Evolutionary conservation across 306 rosid species (phyloP).

Genomic region (Alnus glutinosa): DNA sequence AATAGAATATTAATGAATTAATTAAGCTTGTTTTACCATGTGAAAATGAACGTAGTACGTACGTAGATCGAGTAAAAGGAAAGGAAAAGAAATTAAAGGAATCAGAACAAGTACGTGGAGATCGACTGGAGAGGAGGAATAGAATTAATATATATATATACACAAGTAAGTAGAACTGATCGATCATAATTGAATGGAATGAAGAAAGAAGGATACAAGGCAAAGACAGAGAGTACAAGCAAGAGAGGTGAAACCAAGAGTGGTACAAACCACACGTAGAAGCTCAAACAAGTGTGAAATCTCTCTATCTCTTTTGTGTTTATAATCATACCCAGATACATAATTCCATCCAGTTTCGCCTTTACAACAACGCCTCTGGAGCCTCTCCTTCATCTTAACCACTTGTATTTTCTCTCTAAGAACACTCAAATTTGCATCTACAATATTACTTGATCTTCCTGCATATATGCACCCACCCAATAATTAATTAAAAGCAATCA

Average conservation of each 20-base stretch:
- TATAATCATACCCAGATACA: conserved; percentile 9
- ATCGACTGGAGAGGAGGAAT: too few relatives aligned
- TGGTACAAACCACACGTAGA: conserved; percentile 31
- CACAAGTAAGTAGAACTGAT: background rate
- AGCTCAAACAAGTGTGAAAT: conserved; percentile 30
- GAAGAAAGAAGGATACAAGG: conserved; percentile 45
- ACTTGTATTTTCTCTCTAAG: conserved; percentile 50
- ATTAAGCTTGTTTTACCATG: too few relatives aligned
- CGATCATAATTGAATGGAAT: conserved; percentile 25
- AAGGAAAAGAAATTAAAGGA: too few relatives aligned
- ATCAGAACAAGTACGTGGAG: too few relatives aligned
- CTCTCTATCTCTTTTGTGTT: conserved; percentile 26
- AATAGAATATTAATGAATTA: too few relatives aligned
- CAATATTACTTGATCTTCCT: conserved; percentile 48
- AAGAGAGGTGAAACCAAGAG: conserved; percentile 48
- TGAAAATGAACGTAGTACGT: too few relatives aligned
- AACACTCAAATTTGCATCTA: conserved; percentile 49
- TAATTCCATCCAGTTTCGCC: conserved; percentile 57
- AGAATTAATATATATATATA: too few relatives aligned
- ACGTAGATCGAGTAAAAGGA: too few relatives aligned
- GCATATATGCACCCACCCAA: background rate
- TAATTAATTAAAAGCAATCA: too few relatives aligned
- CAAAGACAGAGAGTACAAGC: conserved; percentile 42
- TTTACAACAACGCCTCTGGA: conserved; percentile 45
- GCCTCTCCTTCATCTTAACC: conserved; percentile 52